A percentile compares a stretch with the other conserved stretches of the same genome.
Conservation (phyloP, 2,329 filamentous ascomycete species). For the Fusarium nematophilum region DNA sequence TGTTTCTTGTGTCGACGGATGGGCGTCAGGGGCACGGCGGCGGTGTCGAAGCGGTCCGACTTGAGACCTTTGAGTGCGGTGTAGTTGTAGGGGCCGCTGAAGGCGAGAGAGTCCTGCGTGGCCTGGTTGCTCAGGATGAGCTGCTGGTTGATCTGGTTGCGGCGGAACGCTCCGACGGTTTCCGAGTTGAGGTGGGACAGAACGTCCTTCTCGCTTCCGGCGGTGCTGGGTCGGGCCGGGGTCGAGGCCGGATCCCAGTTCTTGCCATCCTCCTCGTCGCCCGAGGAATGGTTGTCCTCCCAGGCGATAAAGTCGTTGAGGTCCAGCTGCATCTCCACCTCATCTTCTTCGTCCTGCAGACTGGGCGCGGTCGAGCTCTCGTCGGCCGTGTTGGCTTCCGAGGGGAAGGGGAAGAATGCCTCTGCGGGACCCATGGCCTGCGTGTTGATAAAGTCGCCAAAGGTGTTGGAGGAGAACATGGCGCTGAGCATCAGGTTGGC, state of each 20-base stretch:
- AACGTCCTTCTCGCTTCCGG: slow-evolving; percentile 59
- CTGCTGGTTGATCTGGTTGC: slow-evolving; percentile 71
- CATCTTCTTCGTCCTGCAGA: slow-evolving; percentile 66
- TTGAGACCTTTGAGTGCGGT: slow-evolving; percentile 72
- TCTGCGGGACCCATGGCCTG: slow-evolving; percentile 79
- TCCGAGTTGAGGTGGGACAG: slow-evolving; percentile 72
- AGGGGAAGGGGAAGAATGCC: slow-evolving; percentile 78
- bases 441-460: slow-evolving; percentile 68
- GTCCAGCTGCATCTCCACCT: slow-evolving; percentile 72
- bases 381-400: slow-evolving; percentile 67
- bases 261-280: slow-evolving; percentile 67
- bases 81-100: slow-evolving; percentile 69
- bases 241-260: slow-evolving; percentile 64
- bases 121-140: slow-evolving; percentile 70
- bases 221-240: slow-evolving; percentile 61
- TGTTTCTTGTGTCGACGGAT: slow-evolving; percentile 68
- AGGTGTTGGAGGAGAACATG: slow-evolving; percentile 69
- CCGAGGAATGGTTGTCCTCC: slow-evolving; percentile 67
- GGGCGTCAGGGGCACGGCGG: slow-evolving; percentile 75
- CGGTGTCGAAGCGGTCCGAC: slow-evolving; percentile 73
- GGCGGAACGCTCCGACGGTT: slow-evolving; percentile 82
- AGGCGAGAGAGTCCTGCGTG: slow-evolving; percentile 71
- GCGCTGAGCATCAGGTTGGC: slow-evolving; percentile 84
- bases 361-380: slow-evolving; percentile 56
- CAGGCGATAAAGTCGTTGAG: slow-evolving; percentile 81